Conservation (phyloP, 148 eudicot genomes). For the Chenopodium berlandieri region DNA sequence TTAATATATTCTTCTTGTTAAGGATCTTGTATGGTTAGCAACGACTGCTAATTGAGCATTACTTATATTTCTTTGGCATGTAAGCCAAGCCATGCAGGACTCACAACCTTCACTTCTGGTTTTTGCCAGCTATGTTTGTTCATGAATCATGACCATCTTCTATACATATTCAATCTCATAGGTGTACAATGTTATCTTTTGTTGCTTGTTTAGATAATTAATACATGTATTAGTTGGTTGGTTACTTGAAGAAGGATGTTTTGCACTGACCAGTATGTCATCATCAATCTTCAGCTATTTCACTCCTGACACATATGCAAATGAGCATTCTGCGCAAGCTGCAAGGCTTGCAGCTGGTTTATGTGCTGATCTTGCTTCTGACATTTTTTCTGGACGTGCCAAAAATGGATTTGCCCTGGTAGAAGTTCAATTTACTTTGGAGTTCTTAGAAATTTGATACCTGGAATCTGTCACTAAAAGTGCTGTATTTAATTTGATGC, state of each 20-base stretch:
- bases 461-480: neutral
- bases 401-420: slow-evolving; percentile 99
- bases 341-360: slow-evolving; percentile 98
- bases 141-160: neutral
- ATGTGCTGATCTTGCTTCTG: slow-evolving; percentile 91
- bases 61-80: neutral
- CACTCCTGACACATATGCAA: slow-evolving; percentile 95
- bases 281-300: slow-evolving; percentile 61
- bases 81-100: neutral
- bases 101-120: neutral
- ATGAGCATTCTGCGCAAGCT: slow-evolving; percentile 86
- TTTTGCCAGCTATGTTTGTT: neutral
- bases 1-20: neutral
- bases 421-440: slow-evolving; percentile 20
- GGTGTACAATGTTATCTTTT: neutral
- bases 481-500: slow-evolving; percentile 21
- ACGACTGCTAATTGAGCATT: neutral
- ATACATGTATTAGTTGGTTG: neutral
- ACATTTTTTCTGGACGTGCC: slow-evolving; percentile 64
- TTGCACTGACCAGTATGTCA: slow-evolving; percentile 5
- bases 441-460: neutral
- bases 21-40: neutral
- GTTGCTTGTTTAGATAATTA: neutral
- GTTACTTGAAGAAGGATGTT: neutral
- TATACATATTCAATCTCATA: neutral